Evolutionary conservation across 345 rosid species (phyloP).

Genomic region (Trapa incisa): DNA sequence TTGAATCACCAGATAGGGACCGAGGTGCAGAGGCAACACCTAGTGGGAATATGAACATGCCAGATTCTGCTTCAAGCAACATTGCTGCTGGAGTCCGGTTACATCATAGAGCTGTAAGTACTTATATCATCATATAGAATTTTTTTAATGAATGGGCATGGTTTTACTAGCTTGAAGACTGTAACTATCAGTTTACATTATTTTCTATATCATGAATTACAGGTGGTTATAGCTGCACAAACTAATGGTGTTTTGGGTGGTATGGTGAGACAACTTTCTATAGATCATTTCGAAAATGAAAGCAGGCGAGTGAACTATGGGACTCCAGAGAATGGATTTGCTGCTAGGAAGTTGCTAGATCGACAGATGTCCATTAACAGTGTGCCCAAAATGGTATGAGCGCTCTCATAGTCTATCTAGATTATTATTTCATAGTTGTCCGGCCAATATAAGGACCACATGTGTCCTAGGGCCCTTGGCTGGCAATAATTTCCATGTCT

Average conservation of each 20-base stretch:
- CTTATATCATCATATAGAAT: neutral
- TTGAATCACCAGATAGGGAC: conserved; percentile 80
- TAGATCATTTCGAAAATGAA: conserved; percentile 96
- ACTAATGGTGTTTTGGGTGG: conserved; percentile 97
- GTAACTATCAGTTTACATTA: neutral
- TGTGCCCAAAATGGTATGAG: conserved; percentile 79
- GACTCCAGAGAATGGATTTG: conserved; percentile 84
- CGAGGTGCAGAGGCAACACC: conserved; percentile 91
- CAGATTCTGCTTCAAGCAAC: conserved; percentile 50
- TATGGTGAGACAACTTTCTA: conserved; percentile 90
- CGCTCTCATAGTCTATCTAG: conserved; percentile 3
- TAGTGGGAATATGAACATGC: conserved; percentile 55
- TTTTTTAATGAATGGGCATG: neutral
- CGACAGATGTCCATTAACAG: conserved; percentile 91
- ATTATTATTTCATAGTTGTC: neutral
- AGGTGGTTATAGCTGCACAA: conserved; percentile 98
- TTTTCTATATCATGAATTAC: conserved; percentile 12
- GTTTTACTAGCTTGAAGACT: neutral
- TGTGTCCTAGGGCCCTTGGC: neutral
- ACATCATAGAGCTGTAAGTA: conserved; percentile 93
- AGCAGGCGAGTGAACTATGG: conserved; percentile 96
- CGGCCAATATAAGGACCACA: neutral
- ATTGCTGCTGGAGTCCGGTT: conserved; percentile 72
- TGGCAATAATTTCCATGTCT: neutral
- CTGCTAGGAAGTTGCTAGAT: conserved; percentile 91